These are phyloP conservation scores for Grosmannia penicillata DNA, from an alignment of 2,329 filamentous ascomycete species.

Conservation along the genomic window DNA sequence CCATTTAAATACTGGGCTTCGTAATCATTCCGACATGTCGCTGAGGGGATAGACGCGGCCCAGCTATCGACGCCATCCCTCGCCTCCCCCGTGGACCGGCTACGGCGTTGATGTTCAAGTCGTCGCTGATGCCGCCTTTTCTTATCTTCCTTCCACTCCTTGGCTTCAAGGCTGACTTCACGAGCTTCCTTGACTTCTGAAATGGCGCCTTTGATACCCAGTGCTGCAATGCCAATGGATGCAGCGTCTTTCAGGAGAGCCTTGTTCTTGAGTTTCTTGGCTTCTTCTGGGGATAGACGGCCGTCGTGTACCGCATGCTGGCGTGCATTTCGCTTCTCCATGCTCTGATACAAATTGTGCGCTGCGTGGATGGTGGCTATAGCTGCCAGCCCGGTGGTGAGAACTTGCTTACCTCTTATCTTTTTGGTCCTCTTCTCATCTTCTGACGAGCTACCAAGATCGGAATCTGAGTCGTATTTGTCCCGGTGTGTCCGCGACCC, in stretches of 20 bases:
- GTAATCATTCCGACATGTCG: conserved; percentile 15
- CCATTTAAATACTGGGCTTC: conserved; percentile 29
- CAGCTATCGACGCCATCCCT: conserved; percentile 26
- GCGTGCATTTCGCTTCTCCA: conserved; percentile 39
- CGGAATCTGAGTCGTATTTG: conserved; percentile 33
- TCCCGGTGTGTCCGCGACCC: conserved; percentile 21
- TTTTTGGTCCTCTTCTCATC: conserved; percentile 39
- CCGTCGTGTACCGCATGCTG: conserved; percentile 39
- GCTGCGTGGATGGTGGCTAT: conserved; percentile 47
- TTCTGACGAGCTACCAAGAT: conserved; percentile 42
- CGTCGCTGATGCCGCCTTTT: conserved; percentile 32
- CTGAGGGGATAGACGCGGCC: conserved; percentile 25
- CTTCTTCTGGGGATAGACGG: conserved; percentile 32
- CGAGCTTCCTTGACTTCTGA: conserved; percentile 41
- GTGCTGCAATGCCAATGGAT: conserved; percentile 41
- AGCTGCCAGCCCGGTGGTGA: conserved; percentile 40
- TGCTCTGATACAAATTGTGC: conserved; percentile 41
- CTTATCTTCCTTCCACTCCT: conserved; percentile 34
- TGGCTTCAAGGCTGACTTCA: conserved; percentile 31
- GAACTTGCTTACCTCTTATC: conserved; percentile 47
- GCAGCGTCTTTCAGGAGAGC: conserved; percentile 42
- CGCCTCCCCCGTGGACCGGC: conserved; percentile 10
- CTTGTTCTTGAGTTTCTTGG: conserved; percentile 41
- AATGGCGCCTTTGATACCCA: conserved; percentile 42
- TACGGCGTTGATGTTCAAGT: conserved; percentile 17